phyloP scores from a whole-genome alignment of 2,329 filamentous ascomycete species.

The Blastomyces gilchristii region DNA sequence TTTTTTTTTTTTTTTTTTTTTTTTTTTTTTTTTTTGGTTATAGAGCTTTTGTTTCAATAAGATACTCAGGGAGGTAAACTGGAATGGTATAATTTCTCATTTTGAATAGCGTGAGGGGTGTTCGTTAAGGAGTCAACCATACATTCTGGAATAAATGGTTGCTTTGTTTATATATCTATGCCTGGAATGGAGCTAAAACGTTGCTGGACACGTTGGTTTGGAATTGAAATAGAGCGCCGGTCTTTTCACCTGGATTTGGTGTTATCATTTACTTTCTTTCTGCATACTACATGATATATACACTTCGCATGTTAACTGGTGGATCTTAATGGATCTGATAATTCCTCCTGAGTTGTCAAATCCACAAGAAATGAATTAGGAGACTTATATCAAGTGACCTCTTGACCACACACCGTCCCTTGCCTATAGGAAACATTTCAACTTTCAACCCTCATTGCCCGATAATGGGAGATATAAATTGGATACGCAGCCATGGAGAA shows the following conservation, averaged over 20 bases:
- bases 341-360: no score
- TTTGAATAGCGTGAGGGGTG: neutral
- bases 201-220: neutral
- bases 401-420: no score
- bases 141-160: neutral
- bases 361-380: no score
- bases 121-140: neutral
- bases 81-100: neutral
- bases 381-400: no score
- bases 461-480: no score
- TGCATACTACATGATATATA: no score
- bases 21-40: neutral
- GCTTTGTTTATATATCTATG: neutral
- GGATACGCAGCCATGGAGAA: no score
- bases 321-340: no score
- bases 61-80: neutral
- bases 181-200: neutral
- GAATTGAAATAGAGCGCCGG: neutral
- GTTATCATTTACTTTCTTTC: no score
- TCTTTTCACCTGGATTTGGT: neutral
- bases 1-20: neutral
- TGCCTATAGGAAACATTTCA: no score
- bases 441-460: no score
- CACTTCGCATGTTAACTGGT: no score
- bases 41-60: neutral